phyloP scores from a whole-genome alignment of 2,329 filamentous ascomycete species.

The Plectosphaerella sp. region DNA sequence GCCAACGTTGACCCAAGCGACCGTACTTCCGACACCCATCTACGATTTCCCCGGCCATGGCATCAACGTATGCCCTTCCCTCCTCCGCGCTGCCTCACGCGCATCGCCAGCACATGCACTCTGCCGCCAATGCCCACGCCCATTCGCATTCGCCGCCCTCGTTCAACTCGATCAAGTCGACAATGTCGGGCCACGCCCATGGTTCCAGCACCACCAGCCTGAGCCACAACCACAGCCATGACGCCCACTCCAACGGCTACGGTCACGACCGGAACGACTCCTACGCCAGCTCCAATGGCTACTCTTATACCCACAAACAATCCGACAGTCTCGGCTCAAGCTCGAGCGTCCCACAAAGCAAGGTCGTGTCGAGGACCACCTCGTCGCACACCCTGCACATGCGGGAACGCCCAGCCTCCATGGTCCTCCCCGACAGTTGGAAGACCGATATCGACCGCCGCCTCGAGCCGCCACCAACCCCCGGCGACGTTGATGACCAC shows the following conservation, averaged over 20 bases:
- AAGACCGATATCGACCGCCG: constrained; percentile 30
- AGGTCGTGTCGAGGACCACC: constrained; percentile 5
- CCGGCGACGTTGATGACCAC: constrained; percentile 18
- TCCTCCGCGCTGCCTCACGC: constrained; percentile 44
- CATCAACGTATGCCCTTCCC: constrained; percentile 50
- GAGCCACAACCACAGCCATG: constrained; percentile 24
- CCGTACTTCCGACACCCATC: not conserved
- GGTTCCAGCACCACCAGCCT: constrained; percentile 22
- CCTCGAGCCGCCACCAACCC: constrained; percentile 21
- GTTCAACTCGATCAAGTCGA: constrained; percentile 32
- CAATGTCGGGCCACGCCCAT: constrained; percentile 19
- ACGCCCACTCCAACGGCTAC: constrained; percentile 17
- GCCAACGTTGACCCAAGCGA: not conserved
- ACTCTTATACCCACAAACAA: constrained; percentile 19
- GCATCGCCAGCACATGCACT: constrained; percentile 37
- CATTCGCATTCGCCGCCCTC: constrained; percentile 30
- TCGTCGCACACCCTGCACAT: constrained; percentile 3
- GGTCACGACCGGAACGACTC: constrained; percentile 16
- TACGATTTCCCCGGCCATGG: constrained; percentile 27
- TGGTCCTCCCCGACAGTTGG: constrained; percentile 33
- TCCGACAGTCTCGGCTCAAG: constrained; percentile 15
- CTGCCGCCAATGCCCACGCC: constrained; percentile 30
- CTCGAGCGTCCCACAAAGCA: not conserved
- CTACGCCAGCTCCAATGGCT: constrained; percentile 6
- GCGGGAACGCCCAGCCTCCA: constrained; percentile 24